Conservation (phyloP, 148 eudicot genomes). For the Fagopyrum tataricum region DNA sequence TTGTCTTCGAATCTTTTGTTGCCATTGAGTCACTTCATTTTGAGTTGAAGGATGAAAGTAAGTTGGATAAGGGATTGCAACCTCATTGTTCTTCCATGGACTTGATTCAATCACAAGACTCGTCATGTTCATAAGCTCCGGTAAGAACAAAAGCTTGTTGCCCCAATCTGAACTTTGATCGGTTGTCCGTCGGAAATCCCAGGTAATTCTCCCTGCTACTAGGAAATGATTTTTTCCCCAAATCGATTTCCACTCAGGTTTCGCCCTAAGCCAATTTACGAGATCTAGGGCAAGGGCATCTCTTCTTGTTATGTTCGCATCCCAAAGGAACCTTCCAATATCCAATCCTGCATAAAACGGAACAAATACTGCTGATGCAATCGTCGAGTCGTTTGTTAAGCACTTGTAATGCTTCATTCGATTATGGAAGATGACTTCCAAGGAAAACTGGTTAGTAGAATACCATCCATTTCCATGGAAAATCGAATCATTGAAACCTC, state of each 20-base stretch:
- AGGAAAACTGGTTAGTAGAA: conserved; percentile 32
- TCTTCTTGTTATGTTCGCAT: conserved; percentile 11
- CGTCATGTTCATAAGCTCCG: conserved; percentile 84
- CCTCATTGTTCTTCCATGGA: conserved; percentile 81
- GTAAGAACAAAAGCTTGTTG: conserved; percentile 68
- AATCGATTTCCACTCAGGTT: conserved; percentile 31
- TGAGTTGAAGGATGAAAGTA: conserved; percentile 89
- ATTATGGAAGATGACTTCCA: conserved; percentile 28
- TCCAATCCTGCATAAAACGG: conserved; percentile 44
- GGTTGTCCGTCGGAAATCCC: conserved; percentile 31
- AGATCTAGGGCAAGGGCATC: conserved; percentile 22
- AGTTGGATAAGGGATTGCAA: conserved; percentile 86
- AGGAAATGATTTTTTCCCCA: conserved; percentile 34
- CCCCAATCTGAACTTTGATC: conserved; percentile 60
- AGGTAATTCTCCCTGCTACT: conserved; percentile 31
- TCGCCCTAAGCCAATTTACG: conserved; percentile 22
- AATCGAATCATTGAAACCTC: background rate
- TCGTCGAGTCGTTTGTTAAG: conserved; percentile 23
- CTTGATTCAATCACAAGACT: conserved; percentile 88
- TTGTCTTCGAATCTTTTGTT: conserved; percentile 62
- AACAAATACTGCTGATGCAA: conserved; percentile 34
- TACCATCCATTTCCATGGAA: conserved; percentile 22
- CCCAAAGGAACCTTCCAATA: conserved; percentile 24
- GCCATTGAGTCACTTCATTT: conserved; percentile 64
- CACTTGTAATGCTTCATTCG: conserved; percentile 42